Conservation (phyloP, 208 protist species). For the Leishmania turanica region DNA sequence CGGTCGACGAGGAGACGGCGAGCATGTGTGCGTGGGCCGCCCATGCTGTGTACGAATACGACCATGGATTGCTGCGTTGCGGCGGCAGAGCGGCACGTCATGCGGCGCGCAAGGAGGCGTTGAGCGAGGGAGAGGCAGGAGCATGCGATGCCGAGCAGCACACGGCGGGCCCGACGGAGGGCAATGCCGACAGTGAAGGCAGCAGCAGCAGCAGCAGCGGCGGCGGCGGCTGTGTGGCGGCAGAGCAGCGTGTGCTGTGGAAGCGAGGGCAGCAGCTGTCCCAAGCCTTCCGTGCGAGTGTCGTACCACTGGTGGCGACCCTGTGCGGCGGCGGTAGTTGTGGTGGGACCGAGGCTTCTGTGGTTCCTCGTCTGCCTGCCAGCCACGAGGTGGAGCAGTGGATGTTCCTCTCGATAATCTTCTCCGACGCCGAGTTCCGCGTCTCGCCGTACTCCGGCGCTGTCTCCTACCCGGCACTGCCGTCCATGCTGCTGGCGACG, state of each 20-base stretch:
- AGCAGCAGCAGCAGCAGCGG: not conserved
- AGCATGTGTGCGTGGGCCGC: constrained; percentile 24
- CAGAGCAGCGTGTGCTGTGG: constrained; percentile 1
- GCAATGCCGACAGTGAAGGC: not conserved
- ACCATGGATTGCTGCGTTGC: not conserved
- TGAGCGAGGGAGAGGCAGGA: not conserved
- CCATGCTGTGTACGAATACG: constrained; percentile 13
- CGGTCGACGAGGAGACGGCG: constrained; percentile 24
- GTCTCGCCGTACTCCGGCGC: constrained; percentile 41
- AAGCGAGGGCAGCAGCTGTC: constrained; percentile 1
- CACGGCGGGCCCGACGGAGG: not conserved
- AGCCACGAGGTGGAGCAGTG: constrained; percentile 34
- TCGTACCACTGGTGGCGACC: constrained; percentile 17
- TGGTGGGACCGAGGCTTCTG: not conserved
- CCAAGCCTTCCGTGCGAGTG: constrained; percentile 9
- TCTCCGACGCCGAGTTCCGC: constrained; percentile 63
- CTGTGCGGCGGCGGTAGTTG: not conserved
- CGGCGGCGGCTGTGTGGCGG: not conserved
- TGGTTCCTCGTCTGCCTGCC: constrained; percentile 7
- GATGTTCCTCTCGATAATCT: constrained; percentile 48
- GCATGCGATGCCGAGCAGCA: not conserved
- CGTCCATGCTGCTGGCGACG: constrained; percentile 51
- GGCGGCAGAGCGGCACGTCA: not conserved
- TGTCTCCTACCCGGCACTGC: constrained; percentile 64
- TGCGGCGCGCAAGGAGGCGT: not conserved